Percentiles rank a stretch among this genome's conserved stretches.
Conservation (phyloP, 331 rosid species). For the Phaseolus coccineus region DNA sequence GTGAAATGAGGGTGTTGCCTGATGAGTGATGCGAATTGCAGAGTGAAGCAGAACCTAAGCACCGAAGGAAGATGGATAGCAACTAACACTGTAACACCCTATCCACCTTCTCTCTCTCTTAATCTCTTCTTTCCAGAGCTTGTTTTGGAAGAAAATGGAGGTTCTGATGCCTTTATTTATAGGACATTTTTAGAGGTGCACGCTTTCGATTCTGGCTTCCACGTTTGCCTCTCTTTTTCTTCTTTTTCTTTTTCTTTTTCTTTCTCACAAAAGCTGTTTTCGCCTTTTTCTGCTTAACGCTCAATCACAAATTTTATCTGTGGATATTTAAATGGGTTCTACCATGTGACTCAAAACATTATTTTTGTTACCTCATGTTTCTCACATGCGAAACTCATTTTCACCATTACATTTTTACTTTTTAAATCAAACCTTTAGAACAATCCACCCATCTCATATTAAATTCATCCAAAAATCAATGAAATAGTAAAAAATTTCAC, state of each 20-base stretch:
- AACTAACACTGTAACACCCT: neutral
- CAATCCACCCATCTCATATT: too few species aligned
- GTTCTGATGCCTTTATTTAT: slow-evolving; percentile 29
- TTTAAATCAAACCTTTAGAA: too few species aligned
- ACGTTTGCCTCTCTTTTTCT: neutral
- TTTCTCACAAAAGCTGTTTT: neutral
- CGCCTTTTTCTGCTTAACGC: neutral
- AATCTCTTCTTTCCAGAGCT: slow-evolving; percentile 4
- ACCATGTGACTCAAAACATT: neutral
- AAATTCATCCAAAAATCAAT: too few species aligned
- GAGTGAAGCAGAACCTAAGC: slow-evolving; percentile 16
- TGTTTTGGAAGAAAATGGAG: slow-evolving; percentile 36
- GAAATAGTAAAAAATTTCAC: too few species aligned
- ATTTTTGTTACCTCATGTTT: neutral
- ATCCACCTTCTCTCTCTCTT: slow-evolving; percentile 22
- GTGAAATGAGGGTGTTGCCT: slow-evolving; percentile 42
- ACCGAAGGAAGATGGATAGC: slow-evolving; percentile 45
- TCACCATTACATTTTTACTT: too few species aligned
- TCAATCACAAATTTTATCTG: neutral
- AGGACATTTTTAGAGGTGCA: neutral
- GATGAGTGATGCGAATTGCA: slow-evolving; percentile 53
- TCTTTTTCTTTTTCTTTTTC: too few species aligned
- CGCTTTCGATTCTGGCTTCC: slow-evolving; percentile 3
- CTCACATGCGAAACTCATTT: neutral
- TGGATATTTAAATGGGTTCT: too few species aligned